Evolutionary conservation across 257 asterid species (phyloP).

Genomic region (Eucommia ulmoides): DNA sequence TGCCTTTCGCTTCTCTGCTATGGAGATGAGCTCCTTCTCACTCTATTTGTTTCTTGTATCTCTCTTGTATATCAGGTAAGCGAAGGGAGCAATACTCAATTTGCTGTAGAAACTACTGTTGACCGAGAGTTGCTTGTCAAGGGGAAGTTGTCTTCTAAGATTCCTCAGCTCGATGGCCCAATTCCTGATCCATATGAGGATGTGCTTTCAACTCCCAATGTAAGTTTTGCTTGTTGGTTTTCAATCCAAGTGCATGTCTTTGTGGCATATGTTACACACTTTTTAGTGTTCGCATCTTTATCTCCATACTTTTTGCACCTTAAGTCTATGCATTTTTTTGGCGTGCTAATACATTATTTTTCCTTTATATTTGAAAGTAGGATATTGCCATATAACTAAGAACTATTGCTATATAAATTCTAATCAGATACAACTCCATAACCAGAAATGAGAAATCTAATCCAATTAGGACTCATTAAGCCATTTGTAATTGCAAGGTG

Average conservation of each 20-base stretch:
- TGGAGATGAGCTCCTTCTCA: not conserved
- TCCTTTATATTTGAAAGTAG: too few species aligned
- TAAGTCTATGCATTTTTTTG: not conserved
- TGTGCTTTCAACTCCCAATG: slow-evolving; percentile 84
- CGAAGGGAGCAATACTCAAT: slow-evolving; percentile 21
- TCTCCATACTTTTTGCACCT: not conserved
- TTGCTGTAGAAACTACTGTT: slow-evolving; percentile 7
- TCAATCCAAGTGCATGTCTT: not conserved
- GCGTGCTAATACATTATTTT: too few species aligned
- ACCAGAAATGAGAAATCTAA: too few species aligned
- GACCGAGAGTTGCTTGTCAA: slow-evolving; percentile 16
- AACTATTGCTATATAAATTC: too few species aligned
- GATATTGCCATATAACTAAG: too few species aligned
- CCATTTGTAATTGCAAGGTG: too few species aligned
- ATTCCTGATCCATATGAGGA: slow-evolving; percentile 81
- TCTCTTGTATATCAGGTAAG: slow-evolving; percentile 27
- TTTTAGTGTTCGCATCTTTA: slow-evolving; percentile 1
- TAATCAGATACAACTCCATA: too few species aligned
- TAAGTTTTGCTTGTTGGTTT: slow-evolving; percentile 18
- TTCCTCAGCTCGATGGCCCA: slow-evolving; percentile 83
- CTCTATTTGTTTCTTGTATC: slow-evolving; percentile 2
- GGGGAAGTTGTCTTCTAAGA: slow-evolving; percentile 25
- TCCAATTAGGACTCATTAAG: too few species aligned
- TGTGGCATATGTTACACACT: not conserved
- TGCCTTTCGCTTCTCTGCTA: not conserved